A percentile compares a stretch with the other conserved stretches of the same genome.
phyloP scores from a whole-genome alignment of 345 rosid species.

The Garcia nutans region DNA sequence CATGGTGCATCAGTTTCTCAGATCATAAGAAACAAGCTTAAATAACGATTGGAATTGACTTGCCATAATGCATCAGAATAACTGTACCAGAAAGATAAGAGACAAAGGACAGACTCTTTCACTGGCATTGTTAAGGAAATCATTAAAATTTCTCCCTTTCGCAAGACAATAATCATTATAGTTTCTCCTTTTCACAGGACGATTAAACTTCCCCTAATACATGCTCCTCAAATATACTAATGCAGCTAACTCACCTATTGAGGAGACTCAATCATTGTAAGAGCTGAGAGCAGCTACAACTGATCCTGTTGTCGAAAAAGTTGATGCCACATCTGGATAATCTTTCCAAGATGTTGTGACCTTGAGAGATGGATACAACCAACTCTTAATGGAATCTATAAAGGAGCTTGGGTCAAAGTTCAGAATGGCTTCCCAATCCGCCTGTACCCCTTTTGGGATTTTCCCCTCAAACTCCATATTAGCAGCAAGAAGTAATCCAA shows the following conservation, averaged over 20 bases:
- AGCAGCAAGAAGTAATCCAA: conserved; percentile 83
- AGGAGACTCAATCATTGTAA: conserved; percentile 46
- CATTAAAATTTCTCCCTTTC: background rate
- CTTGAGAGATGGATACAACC: conserved; percentile 77
- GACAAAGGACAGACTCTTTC: background rate
- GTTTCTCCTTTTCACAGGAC: background rate
- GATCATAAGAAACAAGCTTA: background rate
- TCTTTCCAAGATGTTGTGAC: conserved; percentile 78
- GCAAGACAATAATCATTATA: background rate
- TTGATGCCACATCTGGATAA: conserved; percentile 67
- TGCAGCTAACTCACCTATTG: conserved; percentile 33
- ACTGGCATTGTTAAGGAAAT: background rate
- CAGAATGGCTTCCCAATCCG: conserved; percentile 97
- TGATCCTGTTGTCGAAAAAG: conserved; percentile 74
- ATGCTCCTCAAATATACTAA: background rate
- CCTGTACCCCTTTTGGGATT: conserved; percentile 73
- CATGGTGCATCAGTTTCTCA: background rate
- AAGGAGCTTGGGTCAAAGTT: conserved; percentile 59
- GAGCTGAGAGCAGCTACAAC: conserved; percentile 79
- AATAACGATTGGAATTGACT: background rate
- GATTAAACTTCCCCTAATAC: background rate
- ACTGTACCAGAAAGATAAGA: background rate
- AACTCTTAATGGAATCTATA: conserved; percentile 58
- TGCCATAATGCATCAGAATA: background rate
- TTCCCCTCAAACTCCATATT: conserved; percentile 76